These are phyloP conservation scores for Lepidium aucheri DNA, from an alignment of 345 rosid species.

Conservation along the genomic window DNA sequence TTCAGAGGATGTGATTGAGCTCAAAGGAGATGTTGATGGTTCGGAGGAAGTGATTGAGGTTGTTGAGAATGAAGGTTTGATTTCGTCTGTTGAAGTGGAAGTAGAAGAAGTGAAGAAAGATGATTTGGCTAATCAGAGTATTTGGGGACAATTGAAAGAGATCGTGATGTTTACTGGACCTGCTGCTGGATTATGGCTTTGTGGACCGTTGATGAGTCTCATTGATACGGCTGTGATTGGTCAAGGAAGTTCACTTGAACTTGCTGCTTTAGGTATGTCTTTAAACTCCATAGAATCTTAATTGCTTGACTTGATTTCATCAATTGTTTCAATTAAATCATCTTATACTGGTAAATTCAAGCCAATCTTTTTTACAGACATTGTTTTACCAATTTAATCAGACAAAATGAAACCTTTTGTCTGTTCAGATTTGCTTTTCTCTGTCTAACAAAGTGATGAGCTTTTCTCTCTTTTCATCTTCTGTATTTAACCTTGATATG, in stretches of 20 bases:
- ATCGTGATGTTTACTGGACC: slow-evolving; percentile 83
- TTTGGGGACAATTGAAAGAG: slow-evolving; percentile 81
- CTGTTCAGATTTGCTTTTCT: not conserved
- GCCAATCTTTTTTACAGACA: not conserved
- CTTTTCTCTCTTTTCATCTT: not conserved
- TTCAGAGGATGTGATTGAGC: slow-evolving; percentile 13
- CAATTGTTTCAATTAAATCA: not conserved
- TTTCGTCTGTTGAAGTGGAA: slow-evolving; percentile 3
- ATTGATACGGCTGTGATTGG: slow-evolving; percentile 87
- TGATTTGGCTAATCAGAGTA: slow-evolving; percentile 50
- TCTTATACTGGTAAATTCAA: too few species aligned
- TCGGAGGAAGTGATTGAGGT: slow-evolving; percentile 14
- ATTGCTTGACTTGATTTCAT: not conserved
- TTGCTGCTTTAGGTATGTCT: slow-evolving; percentile 76
- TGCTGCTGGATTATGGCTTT: slow-evolving; percentile 81
- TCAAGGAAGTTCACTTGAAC: slow-evolving; percentile 84
- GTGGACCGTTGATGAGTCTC: slow-evolving; percentile 95
- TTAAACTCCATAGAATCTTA: not conserved
- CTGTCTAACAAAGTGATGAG: not conserved
- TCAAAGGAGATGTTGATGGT: not conserved
- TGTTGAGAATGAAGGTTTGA: not conserved
- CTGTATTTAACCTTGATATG: not conserved
- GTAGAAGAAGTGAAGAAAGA: slow-evolving; percentile 21
- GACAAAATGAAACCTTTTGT: not conserved
- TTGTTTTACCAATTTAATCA: not conserved